Evolutionary conservation across 1,284 basidiomycete genomes (phyloP).

Genomic region (Kwoniella shivajii): DNA sequence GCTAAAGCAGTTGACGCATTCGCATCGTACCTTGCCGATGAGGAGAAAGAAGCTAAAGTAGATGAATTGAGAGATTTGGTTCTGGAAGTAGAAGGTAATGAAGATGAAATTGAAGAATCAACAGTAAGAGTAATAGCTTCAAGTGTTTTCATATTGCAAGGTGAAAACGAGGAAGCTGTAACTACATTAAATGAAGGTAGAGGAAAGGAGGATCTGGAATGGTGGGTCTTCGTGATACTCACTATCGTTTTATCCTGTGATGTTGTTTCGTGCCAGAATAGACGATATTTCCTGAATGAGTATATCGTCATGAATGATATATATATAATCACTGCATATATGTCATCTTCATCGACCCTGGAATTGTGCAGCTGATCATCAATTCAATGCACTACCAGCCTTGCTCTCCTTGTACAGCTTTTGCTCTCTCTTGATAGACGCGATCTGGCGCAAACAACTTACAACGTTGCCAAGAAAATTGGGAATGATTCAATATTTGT

Average conservation of each 20-base stretch:
- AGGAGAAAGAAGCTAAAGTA: slow-evolving; percentile 63
- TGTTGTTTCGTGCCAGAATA: background rate
- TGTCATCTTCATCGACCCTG: too few relatives aligned
- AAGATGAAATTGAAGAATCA: slow-evolving; percentile 65
- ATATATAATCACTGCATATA: too few relatives aligned
- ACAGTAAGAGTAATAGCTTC: slow-evolving; percentile 76
- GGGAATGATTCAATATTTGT: slow-evolving; percentile 87
- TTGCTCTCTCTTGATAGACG: slow-evolving; percentile 80
- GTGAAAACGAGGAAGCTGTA: slow-evolving; percentile 85
- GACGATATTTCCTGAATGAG: too few relatives aligned
- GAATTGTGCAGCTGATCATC: too few relatives aligned
- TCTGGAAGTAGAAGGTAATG: slow-evolving; percentile 76
- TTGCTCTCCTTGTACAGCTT: slow-evolving; percentile 77
- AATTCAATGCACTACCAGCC: slow-evolving; percentile 61
- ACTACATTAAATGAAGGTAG: slow-evolving; percentile 75
- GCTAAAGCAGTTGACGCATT: slow-evolving; percentile 72
- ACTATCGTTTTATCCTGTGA: background rate
- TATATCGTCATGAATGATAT: too few relatives aligned
- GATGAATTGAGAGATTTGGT: slow-evolving; percentile 82
- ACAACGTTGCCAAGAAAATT: slow-evolving; percentile 76
- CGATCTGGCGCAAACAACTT: slow-evolving; percentile 82
- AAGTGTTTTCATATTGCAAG: slow-evolving; percentile 77
- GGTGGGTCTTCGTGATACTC: too few relatives aligned
- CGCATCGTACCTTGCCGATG: slow-evolving; percentile 63
- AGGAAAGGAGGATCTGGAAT: slow-evolving; percentile 76